These are phyloP conservation scores for Olyra latifolia DNA, from an alignment of 176 grass and related monocot species.

Conservation along the genomic window DNA sequence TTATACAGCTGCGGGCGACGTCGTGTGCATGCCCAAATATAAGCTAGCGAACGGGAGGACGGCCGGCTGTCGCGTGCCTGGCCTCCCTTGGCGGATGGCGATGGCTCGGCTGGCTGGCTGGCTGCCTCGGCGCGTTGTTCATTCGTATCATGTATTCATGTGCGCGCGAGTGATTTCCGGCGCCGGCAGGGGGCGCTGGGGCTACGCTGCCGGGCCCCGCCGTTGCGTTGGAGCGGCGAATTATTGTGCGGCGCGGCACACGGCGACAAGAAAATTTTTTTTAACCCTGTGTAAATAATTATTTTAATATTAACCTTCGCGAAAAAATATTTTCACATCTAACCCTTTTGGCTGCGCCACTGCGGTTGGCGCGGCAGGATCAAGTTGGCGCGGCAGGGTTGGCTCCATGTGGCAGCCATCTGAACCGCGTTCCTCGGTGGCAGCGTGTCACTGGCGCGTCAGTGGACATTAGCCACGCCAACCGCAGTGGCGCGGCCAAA, in stretches of 20 bases:
- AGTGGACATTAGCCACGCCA: too few species aligned
- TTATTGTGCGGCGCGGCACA: constrained; percentile 3
- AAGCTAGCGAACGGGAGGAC: constrained; percentile 10
- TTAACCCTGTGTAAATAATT: too few species aligned
- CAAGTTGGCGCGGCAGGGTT: too few species aligned
- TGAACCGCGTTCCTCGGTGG: too few species aligned
- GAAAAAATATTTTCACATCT: too few species aligned
- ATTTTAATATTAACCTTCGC: too few species aligned
- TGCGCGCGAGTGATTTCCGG: constrained; percentile 7
- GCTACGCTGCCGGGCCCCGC: not conserved
- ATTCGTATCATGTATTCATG: not conserved
- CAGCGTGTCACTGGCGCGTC: too few species aligned
- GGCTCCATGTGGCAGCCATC: too few species aligned
- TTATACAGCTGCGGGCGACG: constrained; percentile 3
- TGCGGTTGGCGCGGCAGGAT: too few species aligned
- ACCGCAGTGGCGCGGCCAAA: too few species aligned
- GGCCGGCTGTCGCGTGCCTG: constrained; percentile 27
- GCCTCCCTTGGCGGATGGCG: not conserved
- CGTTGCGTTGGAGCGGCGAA: constrained; percentile 11
- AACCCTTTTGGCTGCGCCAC: too few species aligned
- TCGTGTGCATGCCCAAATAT: not conserved
- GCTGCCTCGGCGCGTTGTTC: not conserved
- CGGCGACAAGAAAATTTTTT: too few species aligned
- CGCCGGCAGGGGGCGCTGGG: not conserved
- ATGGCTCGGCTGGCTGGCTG: not conserved